Evolutionary conservation across 352 stramenopile species (phyloP), one percentile per base, ranked within the genome.

Genomic region (Aphanomyces euteiches): DNA sequence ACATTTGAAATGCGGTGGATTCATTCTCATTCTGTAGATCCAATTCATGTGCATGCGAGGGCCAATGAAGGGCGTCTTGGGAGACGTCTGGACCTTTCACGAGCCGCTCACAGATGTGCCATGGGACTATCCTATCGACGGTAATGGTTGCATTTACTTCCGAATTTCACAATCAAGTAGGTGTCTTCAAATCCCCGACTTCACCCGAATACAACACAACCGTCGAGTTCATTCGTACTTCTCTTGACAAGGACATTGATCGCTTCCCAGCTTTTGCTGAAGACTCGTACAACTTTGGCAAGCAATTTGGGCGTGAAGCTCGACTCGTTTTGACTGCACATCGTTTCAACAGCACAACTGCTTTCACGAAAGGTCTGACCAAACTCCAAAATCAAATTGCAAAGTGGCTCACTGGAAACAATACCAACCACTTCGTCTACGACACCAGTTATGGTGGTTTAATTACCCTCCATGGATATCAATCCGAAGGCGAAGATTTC

Each of bases 361-460:
- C 80, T 15, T 78, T 83, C 8, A 67, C 80, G 1, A 73, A 78
- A 58, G 61, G 87, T 6, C 63, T 92, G 7, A 58, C 58, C 7
- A 90, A 90, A 57, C 74, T 96, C 36, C 73, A 93, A 73, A 67
- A 19, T 3, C 81, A 82, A 50, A 56, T 96, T 1, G 70, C 67
- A 13, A 73, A 77, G 13, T 95, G 88, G 87, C 73, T 95, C 21
- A 74, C 82, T 39, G 76, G 48, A 7, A 77, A 74, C 34, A 93
- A 96, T 69, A 56, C 73, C 7, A 77, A 93, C 61, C 69, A 81
- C 15, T 78, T 98, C 5, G 73, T 98, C 34, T 98, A 97, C 78
- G 95, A 98, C 74, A 77, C 89, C 56, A 96, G 87, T 8, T 97
- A 93, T 75, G 95, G 95, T 56, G 93, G 93, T 47, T 58, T 98